A percentile compares a stretch with the other conserved stretches of the same genome.
phyloP scores from a whole-genome alignment of 208 protist genomes.

The Endotrypanum monterogeii region DNA sequence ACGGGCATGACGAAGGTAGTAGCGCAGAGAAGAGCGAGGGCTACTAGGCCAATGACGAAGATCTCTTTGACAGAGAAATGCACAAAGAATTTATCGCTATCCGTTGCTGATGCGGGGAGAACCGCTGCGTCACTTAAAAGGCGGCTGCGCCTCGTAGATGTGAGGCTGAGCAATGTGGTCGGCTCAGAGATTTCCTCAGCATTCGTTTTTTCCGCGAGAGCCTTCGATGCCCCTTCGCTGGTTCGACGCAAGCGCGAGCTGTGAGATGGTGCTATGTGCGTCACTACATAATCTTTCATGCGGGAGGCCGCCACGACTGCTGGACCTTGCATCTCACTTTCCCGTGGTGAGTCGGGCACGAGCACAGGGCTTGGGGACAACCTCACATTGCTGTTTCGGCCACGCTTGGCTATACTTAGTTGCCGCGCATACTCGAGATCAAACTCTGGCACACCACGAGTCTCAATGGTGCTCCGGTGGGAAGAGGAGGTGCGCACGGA shows the following conservation, averaged over 20 bases:
- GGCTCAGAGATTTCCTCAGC: not conserved
- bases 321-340: constrained; percentile 12
- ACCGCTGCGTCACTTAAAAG: not conserved
- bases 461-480: constrained; percentile 66
- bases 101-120: not conserved
- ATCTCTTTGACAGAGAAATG: constrained; percentile 1
- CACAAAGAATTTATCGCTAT: not conserved
- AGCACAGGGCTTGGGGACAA: constrained; percentile 15
- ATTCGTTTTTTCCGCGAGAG: not conserved
- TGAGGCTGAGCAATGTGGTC: not conserved
- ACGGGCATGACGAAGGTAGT: constrained; percentile 26
- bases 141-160: not conserved
- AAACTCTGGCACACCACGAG: constrained; percentile 59
- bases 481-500: constrained; percentile 47
- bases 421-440: constrained; percentile 53
- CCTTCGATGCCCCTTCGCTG: not conserved
- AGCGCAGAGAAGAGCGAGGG: constrained; percentile 31
- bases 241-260: not conserved
- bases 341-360: not conserved
- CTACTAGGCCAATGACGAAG: constrained; percentile 14
- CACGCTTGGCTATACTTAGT: constrained; percentile 43
- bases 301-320: constrained; percentile 17
- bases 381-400: constrained; percentile 32
- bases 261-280: constrained; percentile 31
- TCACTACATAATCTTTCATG: constrained; percentile 37